These are phyloP conservation scores for Arabis alpina DNA, from an alignment of 345 rosid species.

Conservation along the genomic window DNA sequence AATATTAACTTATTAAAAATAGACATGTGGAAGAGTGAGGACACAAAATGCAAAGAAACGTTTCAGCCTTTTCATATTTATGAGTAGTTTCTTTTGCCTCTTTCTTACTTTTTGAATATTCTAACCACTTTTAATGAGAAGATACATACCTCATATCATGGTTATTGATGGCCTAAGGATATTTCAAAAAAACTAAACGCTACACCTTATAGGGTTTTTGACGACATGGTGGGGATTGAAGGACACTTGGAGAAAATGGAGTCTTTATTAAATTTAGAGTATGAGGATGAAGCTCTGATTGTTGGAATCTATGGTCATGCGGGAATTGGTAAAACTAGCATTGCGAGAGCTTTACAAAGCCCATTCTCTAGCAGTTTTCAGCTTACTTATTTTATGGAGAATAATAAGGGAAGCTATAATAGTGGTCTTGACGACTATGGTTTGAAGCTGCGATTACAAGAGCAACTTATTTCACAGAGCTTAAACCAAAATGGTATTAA, in stretches of 20 bases:
- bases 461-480: neutral
- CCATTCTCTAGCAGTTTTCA: neutral
- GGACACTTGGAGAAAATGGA: neutral
- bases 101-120: too few relatives aligned
- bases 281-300: neutral
- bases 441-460: neutral
- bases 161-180: too few relatives aligned
- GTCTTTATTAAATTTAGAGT: conserved; percentile 16
- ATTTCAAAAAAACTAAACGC: too few relatives aligned
- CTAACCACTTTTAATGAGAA: too few relatives aligned
- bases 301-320: too few relatives aligned
- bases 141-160: too few relatives aligned
- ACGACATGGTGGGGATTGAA: neutral
- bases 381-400: conserved; percentile 11
- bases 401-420: neutral
- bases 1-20: too few relatives aligned
- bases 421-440: neutral
- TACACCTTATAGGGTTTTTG: too few relatives aligned
- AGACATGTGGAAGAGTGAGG: too few relatives aligned
- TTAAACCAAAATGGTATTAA: neutral
- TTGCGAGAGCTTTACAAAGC: neutral
- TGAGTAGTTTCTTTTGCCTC: too few relatives aligned
- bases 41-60: too few relatives aligned
- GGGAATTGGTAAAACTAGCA: conserved; percentile 18
- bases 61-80: too few relatives aligned